Percentiles rank a stretch among this genome's conserved stretches.
These are phyloP conservation scores for Candida ascalaphidarum DNA, from an alignment of 805 yeast species.

Conservation along the genomic window DNA sequence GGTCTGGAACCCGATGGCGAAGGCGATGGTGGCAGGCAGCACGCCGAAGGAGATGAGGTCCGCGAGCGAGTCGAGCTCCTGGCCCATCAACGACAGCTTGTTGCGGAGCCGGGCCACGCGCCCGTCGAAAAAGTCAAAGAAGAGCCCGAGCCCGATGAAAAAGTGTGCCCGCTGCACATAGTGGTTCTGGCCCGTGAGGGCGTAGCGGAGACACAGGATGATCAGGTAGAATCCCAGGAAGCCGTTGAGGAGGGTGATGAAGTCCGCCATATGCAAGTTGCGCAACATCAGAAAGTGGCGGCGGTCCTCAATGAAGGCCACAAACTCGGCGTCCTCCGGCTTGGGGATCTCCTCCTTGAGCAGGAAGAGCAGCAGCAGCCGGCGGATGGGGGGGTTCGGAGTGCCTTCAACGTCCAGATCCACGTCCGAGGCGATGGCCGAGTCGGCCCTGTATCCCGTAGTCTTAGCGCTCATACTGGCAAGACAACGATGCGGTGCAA, in stretches of 20 bases:
- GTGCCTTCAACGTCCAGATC: conserved; percentile 21
- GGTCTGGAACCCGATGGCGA: conserved; percentile 81
- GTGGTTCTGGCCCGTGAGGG: conserved; percentile 58
- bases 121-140: conserved; percentile 95
- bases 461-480: conserved; percentile 2
- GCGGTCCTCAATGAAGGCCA: conserved; percentile 71
- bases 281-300: conserved; percentile 83
- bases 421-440: conserved; percentile 29
- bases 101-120: conserved; percentile 92
- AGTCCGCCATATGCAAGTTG: conserved; percentile 91
- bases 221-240: conserved; percentile 90
- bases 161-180: conserved; percentile 84
- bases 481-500: too few relatives aligned
- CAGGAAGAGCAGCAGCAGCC: conserved; percentile 46
- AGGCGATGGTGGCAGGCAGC: conserved; percentile 90
- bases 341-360: conserved; percentile 62
- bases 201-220: conserved; percentile 75
- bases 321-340: conserved; percentile 69
- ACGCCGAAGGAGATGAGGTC: conserved; percentile 93
- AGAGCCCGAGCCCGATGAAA: conserved; percentile 82
- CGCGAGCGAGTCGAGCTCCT: conserved; percentile 93
- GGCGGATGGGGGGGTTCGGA: conserved; percentile 29
- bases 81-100: conserved; percentile 90
- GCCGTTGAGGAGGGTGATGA: conserved; percentile 89
- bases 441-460: conserved; percentile 18